Evolutionary conservation across 2,329 filamentous ascomycete species (phyloP), one percentile per base, ranked within the genome.

Genomic region (Waltergamsia citrina): DNA sequence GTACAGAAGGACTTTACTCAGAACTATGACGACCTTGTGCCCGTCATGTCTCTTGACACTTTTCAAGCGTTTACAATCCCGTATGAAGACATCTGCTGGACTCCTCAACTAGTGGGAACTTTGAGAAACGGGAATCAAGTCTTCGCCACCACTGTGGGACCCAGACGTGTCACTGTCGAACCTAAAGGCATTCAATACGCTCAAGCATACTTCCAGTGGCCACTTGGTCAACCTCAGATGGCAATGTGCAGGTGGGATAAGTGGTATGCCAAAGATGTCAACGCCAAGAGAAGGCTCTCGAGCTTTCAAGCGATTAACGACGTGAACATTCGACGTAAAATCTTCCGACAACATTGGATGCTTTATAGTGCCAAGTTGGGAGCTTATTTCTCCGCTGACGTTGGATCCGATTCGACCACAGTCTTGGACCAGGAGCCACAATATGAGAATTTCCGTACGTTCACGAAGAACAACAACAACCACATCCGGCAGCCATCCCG

Each of bases 1-100:
- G 22, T 36, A 12, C 28, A 36, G n/a, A 7, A 25, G 5, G 26
- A 22, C 29, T 14, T 36, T n/a, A 15, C n/a, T 14, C 22, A 9
- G 6, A 20, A 22, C 12, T n/a, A 16, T n/a, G 28, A 35, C 26
- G 21, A 20, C 9, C 16, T 18, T 10, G 32, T 36, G n/a, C 34
- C 34, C 15, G 34, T 36, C 14, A 32, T 36, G 10, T 32, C 21
- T 15, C 25, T 36, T 10, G 34, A 36, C 22, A 36, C 21, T 11
- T 22, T 31, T 4, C 15, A 31, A 18, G n/a, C 18, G 15, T 36
- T 36, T 24, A 18, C 22, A 16, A 24, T 36, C 9, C 17, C 34
- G 3, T 11, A 15, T 16, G 11, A 18, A 12, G 19, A 36, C 16
- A 26, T 36, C 22, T 36, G 34, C 22, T 32, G 31, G 9, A 29